Evolutionary conservation across 164 flowering plant species (phyloP).

Genomic region (Umbellularia californica): DNA sequence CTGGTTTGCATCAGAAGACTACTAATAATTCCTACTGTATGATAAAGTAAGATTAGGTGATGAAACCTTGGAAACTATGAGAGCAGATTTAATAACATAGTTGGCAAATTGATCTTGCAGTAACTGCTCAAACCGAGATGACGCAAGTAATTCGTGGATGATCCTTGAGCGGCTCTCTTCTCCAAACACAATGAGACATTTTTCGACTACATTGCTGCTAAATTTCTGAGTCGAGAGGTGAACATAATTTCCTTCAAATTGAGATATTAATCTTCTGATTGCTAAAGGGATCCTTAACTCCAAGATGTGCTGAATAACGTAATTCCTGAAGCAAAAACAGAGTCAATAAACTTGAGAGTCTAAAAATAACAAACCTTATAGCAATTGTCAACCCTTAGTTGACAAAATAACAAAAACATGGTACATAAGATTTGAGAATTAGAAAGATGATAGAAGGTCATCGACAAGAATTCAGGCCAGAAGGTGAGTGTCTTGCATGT

Average conservation of each 20-base stretch:
- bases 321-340: conserved; percentile 32
- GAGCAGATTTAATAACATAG: conserved; percentile 45
- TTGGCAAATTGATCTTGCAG: conserved; percentile 44
- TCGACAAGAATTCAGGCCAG: background rate
- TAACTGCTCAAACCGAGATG: conserved; percentile 35
- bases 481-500: background rate
- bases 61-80: conserved; percentile 33
- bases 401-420: background rate
- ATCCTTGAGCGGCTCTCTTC: conserved; percentile 29
- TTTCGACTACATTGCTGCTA: conserved; percentile 56
- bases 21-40: background rate
- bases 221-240: conserved; percentile 48
- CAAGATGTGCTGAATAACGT: conserved; percentile 45
- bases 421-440: background rate
- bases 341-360: background rate
- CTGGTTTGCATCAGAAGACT: background rate
- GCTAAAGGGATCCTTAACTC: conserved; percentile 37
- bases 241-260: conserved; percentile 43
- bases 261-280: conserved; percentile 27
- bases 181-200: conserved; percentile 25
- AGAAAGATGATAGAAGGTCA: background rate
- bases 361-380: background rate
- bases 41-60: background rate
- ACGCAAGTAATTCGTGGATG: conserved; percentile 34
- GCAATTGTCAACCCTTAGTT: background rate